These are phyloP conservation scores for Heliamphora exappendiculata DNA, from an alignment of 148 eudicot species.

Conservation along the genomic window DNA sequence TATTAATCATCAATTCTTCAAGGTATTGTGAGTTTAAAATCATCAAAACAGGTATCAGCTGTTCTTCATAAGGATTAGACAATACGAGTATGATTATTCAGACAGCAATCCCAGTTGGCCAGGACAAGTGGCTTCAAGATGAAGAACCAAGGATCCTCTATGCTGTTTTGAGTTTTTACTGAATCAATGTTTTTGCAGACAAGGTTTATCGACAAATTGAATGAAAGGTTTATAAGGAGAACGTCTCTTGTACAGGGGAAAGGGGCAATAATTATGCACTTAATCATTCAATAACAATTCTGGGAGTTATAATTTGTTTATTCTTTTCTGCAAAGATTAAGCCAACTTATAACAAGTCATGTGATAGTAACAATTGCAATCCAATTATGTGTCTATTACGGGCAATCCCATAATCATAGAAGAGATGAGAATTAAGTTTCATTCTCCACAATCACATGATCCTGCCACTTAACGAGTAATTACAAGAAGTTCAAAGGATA, in stretches of 20 bases:
- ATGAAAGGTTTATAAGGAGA: not conserved
- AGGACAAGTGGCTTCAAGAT: not conserved
- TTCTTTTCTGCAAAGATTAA: not conserved
- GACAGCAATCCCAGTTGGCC: not conserved
- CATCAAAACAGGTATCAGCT: not conserved
- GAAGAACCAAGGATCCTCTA: not conserved
- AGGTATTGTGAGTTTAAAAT: not conserved
- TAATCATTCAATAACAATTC: not conserved
- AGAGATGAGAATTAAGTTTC: too few species aligned
- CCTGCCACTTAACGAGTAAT: not conserved
- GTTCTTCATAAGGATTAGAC: not conserved
- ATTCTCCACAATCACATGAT: too few species aligned
- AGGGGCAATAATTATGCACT: not conserved
- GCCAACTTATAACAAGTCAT: not conserved
- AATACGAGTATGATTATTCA: not conserved
- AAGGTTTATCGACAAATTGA: not conserved
- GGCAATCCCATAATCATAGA: too few species aligned
- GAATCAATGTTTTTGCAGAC: not conserved
- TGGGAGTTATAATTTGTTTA: not conserved
- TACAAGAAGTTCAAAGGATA: not conserved
- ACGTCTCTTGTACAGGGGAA: not conserved
- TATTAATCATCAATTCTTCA: not conserved
- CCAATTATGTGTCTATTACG: not conserved
- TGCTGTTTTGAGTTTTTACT: not conserved
- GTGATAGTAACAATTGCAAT: not conserved